phyloP scores from a whole-genome alignment of 2,329 filamentous ascomycete genomes.

The Fusarium stilboides region DNA sequence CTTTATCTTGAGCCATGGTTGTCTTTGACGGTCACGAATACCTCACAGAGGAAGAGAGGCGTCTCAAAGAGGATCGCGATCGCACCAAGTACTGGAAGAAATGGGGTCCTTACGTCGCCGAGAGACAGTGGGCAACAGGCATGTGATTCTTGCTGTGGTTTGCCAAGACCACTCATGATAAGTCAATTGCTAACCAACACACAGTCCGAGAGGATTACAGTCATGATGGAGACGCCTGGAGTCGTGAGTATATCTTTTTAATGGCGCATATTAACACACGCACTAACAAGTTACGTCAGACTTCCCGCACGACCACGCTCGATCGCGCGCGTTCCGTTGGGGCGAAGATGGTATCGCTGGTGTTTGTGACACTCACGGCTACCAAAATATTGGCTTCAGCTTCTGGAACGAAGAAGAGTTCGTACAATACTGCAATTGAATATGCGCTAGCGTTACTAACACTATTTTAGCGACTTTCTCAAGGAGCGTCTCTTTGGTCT shows the following conservation, averaged over 20 bases:
- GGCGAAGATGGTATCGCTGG: constrained; percentile 97
- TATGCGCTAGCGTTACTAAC: constrained; percentile 57
- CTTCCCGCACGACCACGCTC: constrained; percentile 93
- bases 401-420: constrained; percentile 99
- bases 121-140: constrained; percentile 97
- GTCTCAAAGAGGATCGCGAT: constrained; percentile 87
- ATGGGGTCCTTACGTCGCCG: constrained; percentile 95
- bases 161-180: constrained; percentile 20
- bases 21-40: constrained; percentile 90
- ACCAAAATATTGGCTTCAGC: constrained; percentile 93
- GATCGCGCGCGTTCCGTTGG: constrained; percentile 92
- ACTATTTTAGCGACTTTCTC: constrained; percentile 79
- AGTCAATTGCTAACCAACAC: constrained; percentile 46
- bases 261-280: constrained; percentile 16
- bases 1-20: constrained; percentile 74
- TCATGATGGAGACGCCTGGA: constrained; percentile 94
- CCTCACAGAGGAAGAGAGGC: constrained; percentile 90
- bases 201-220: constrained; percentile 90
- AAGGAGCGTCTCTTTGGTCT: constrained; percentile 96
- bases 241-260: constrained; percentile 73
- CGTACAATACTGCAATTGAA: constrained; percentile 21
- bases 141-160: constrained; percentile 52
- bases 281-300: constrained; percentile 67
- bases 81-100: constrained; percentile 96
- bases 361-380: constrained; percentile 90